Evolutionary conservation across 2,329 filamentous ascomycete species (phyloP), one percentile per base, ranked within the genome.

Genomic region (Diaporthe eres): DNA sequence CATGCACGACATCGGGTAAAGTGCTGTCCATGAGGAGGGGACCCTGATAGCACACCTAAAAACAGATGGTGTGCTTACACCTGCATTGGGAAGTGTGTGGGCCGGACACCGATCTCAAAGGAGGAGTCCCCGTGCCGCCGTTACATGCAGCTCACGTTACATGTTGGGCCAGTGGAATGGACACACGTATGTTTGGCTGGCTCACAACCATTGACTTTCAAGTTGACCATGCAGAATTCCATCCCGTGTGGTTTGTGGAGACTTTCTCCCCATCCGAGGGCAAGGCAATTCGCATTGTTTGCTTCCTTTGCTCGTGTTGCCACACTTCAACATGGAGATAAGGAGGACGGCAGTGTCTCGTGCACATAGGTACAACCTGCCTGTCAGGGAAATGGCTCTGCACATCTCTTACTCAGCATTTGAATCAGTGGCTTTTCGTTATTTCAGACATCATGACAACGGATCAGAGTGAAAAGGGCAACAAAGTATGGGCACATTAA

Each of bases 101-200:
- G 37, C 13, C 58, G 58, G 58, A 63, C 37, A 44, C n/a, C 13
- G 37, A 63, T n/a, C 58, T 44, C 15, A 22, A 44, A 63, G 2
- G 37, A 63, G 37, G 8, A 63, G 13, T n/a, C n/a, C 13, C 58
- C 58, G 58, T 28, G 58, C 58, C 58, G 58, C 58, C 58, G 58
- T 63, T 63, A 19, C 58, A 63, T 63, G 58, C 58, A 63, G 39
- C 34, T 63, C 37, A n/a, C 58, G 37, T 28, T 44, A 4, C n/a
- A 63, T 44, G 2, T 19, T 8, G 5, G 5, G 9, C 58, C 58
- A 63, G 58, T 63, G n/a, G 58, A 1, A 28, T 17, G 2, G 10
- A 25, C n/a, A 42, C 58, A 63, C 58, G 58, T 63, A 28, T 5
- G 1, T 34, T 6, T 44, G 58, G 34, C 58, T 63, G n/a, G n/a